Evolutionary conservation across 2,329 filamentous ascomycete species (phyloP).

Genomic region (Fusarium continuum): DNA sequence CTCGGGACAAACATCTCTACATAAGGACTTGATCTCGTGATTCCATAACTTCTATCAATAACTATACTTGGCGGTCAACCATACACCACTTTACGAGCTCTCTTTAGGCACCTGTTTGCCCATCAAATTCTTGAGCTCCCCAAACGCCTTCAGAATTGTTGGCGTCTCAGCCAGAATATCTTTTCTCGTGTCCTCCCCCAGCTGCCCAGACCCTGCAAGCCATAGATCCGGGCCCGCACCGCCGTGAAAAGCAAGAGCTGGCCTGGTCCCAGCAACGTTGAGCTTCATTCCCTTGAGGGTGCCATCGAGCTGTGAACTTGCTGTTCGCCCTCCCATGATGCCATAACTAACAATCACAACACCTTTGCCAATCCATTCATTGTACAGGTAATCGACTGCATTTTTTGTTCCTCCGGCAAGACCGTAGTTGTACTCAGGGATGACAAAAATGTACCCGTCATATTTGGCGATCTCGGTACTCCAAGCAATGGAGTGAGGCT

Average conservation of each 20-base stretch:
- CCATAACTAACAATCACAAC: slow-evolving; percentile 29
- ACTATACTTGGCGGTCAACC: neutral
- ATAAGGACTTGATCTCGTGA: too few relatives aligned
- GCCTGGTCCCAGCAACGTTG: slow-evolving; percentile 9
- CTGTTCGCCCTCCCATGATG: slow-evolving; percentile 7
- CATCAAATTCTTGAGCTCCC: slow-evolving; percentile 13
- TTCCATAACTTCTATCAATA: too few relatives aligned
- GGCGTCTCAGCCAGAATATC: slow-evolving; percentile 10
- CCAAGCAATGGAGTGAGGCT: slow-evolving; percentile 58
- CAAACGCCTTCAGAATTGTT: slow-evolving; percentile 13
- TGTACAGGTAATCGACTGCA: slow-evolving; percentile 67
- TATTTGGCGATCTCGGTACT: slow-evolving; percentile 53
- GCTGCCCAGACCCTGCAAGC: slow-evolving; percentile 6
- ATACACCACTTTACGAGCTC: neutral
- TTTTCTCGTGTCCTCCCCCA: slow-evolving; percentile 26
- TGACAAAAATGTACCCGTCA: slow-evolving; percentile 59
- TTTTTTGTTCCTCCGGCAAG: slow-evolving; percentile 66
- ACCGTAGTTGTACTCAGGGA: slow-evolving; percentile 66
- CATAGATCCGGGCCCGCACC: slow-evolving; percentile 10
- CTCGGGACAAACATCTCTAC: too few relatives aligned
- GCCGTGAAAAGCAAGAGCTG: slow-evolving; percentile 14
- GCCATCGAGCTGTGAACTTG: neutral
- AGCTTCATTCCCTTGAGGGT: slow-evolving; percentile 21
- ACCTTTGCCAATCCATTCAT: slow-evolving; percentile 56
- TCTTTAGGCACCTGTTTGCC: neutral